Percentiles rank a stretch among this genome's conserved stretches.
These are phyloP conservation scores for Cadophora luteo-olivacea DNA, from an alignment of 2,329 filamentous ascomycete species.

Conservation along the genomic window DNA sequence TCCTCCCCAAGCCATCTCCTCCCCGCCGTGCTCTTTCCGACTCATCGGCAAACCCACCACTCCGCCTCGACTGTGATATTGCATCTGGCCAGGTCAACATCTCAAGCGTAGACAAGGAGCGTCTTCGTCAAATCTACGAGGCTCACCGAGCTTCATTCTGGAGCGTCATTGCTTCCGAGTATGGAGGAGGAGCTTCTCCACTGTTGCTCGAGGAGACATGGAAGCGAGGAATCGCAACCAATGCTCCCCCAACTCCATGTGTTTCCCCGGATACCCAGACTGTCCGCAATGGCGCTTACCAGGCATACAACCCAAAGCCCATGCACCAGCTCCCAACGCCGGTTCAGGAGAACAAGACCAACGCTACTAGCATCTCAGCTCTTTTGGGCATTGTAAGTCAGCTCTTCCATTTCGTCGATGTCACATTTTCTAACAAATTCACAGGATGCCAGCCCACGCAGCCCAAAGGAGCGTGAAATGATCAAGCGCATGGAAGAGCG, in stretches of 20 bases:
- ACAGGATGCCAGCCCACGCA: slow-evolving; percentile 60
- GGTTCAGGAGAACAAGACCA: slow-evolving; percentile 51
- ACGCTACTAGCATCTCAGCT: slow-evolving; percentile 63
- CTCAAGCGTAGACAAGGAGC: slow-evolving; percentile 59
- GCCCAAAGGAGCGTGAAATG: slow-evolving; percentile 63
- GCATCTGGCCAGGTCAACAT: slow-evolving; percentile 48
- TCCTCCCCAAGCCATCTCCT: slow-evolving; percentile 69
- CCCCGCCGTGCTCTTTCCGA: slow-evolving; percentile 53
- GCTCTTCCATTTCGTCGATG: neutral
- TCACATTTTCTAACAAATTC: slow-evolving; percentile 18
- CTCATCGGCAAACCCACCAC: slow-evolving; percentile 46
- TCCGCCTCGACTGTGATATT: slow-evolving; percentile 66
- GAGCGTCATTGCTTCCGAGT: slow-evolving; percentile 74
- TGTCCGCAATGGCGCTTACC: slow-evolving; percentile 32
- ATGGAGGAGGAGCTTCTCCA: slow-evolving; percentile 68
- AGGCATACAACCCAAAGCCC: slow-evolving; percentile 49
- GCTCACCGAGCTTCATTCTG: slow-evolving; percentile 76
- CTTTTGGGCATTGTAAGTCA: slow-evolving; percentile 59
- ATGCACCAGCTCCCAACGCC: slow-evolving; percentile 56
- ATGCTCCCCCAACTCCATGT: slow-evolving; percentile 45
- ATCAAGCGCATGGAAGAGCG: slow-evolving; percentile 61
- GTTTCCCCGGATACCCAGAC: slow-evolving; percentile 42
- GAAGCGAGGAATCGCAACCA: slow-evolving; percentile 47
- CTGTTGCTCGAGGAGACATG: slow-evolving; percentile 74
- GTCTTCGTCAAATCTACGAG: slow-evolving; percentile 74